Evolutionary conservation across 257 asterid species (phyloP).

Genomic region (Ajuga chamaepitys): DNA sequence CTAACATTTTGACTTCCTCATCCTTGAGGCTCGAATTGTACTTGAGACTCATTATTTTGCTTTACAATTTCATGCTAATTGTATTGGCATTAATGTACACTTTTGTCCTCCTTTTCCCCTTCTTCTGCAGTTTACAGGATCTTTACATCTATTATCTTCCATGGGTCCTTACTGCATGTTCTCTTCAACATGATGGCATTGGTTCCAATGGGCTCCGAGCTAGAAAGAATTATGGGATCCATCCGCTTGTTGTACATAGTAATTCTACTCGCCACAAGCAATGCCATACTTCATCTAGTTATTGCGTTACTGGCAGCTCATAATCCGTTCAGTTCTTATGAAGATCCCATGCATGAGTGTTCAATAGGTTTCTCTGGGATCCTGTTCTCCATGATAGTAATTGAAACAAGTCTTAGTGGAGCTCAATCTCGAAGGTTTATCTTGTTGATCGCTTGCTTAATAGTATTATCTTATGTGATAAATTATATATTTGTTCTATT

Average conservation of each 20-base stretch:
- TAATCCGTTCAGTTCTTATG: conserved; percentile 42
- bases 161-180: conserved; percentile 88
- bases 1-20: not conserved
- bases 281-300: conserved; percentile 72
- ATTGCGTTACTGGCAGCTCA: conserved; percentile 55
- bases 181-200: conserved; percentile 94
- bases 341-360: conserved; percentile 69
- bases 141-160: conserved; percentile 70
- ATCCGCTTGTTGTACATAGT: conserved; percentile 61
- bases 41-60: not conserved
- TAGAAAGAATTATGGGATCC: conserved; percentile 98
- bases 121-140: conserved; percentile 76
- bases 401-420: conserved; percentile 92
- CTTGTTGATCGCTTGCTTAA: conserved; percentile 8
- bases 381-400: conserved; percentile 91
- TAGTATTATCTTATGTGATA: not conserved
- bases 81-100: not conserved
- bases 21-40: not conserved
- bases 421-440: conserved; percentile 81
- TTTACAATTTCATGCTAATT: not conserved
- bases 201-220: conserved; percentile 97
- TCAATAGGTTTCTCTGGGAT: conserved; percentile 96
- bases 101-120: not conserved
- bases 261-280: conserved; percentile 68
- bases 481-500: not conserved